phyloP scores from a whole-genome alignment of 768 basidiomycete genomes.

The Calvatia gigantea region DNA sequence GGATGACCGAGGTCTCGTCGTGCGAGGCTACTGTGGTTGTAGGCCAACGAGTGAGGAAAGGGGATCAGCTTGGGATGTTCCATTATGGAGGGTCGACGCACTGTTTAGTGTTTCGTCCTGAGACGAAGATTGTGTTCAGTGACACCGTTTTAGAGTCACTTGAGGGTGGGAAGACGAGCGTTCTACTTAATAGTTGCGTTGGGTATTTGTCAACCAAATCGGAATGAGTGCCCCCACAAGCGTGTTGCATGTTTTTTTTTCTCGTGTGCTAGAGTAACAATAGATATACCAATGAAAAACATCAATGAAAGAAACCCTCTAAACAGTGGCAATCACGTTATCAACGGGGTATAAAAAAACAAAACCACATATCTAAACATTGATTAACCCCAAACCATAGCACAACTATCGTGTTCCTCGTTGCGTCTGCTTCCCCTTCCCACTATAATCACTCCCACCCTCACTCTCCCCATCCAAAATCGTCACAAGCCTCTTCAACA shows the following conservation, averaged over 20 bases:
- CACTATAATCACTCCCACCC: conserved; percentile 12
- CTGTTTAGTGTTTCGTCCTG: conserved; percentile 23
- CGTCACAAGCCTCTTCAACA: conserved; percentile 39
- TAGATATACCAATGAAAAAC: too few relatives aligned
- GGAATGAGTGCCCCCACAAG: too few relatives aligned
- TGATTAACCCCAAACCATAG: background rate
- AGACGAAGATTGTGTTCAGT: background rate
- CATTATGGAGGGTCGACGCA: conserved; percentile 59
- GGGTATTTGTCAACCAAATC: background rate
- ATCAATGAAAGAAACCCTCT: too few relatives aligned
- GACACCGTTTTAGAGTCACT: background rate
- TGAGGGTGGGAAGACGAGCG: background rate
- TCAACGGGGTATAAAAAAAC: too few relatives aligned
- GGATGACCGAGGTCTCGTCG: conserved; percentile 63
- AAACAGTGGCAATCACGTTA: too few relatives aligned
- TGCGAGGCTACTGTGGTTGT: conserved; percentile 46
- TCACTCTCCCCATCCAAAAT: conserved; percentile 22
- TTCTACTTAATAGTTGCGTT: background rate
- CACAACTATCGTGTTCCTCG: background rate
- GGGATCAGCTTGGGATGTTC: conserved; percentile 60
- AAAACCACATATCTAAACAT: background rate
- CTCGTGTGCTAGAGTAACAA: too few relatives aligned
- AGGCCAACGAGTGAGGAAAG: conserved; percentile 43
- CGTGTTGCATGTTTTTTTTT: too few relatives aligned
- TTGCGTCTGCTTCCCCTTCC: conserved; percentile 3